Conservation (phyloP, 441 rosid genomes). For the Pelargonium citronellum region DNA sequence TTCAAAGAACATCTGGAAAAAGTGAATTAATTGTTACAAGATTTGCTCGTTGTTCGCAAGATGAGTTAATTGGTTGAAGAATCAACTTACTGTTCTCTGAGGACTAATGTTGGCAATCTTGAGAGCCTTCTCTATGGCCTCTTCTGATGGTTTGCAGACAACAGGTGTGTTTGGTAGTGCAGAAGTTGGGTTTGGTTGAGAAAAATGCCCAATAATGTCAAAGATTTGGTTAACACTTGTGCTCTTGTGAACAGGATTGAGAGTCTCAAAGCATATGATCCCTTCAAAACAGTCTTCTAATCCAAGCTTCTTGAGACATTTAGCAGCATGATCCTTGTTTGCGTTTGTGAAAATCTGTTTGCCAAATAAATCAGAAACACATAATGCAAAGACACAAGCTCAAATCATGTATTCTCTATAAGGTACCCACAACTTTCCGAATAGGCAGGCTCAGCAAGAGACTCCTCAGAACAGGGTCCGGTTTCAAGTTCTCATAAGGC, state of each 20-base stretch:
- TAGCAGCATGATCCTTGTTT: constrained; percentile 60
- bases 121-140: constrained; percentile 59
- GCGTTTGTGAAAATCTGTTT: constrained; percentile 71
- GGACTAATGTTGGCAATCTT: constrained; percentile 62
- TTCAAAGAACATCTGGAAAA: constrained; percentile 69
- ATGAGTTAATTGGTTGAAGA: no score
- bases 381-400: not conserved
- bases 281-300: constrained; percentile 79
- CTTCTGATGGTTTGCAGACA: constrained; percentile 79
- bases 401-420: not conserved
- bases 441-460: constrained; percentile 66
- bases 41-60: not conserved
- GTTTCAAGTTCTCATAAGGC: constrained; percentile 66
- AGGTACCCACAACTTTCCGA: constrained; percentile 61
- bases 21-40: not conserved
- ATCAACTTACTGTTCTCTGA: constrained; percentile 48
- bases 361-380: not conserved
- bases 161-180: constrained; percentile 49
- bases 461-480: constrained; percentile 64
- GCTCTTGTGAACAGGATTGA: constrained; percentile 41
- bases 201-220: constrained; percentile 50
- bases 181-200: constrained; percentile 28
- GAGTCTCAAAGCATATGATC: constrained; percentile 69
- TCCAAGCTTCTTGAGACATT: constrained; percentile 60
- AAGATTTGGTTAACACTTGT: constrained; percentile 31